Percentiles rank a stretch among this genome's conserved stretches.
Evolutionary conservation across 805 yeast genomes (phyloP).

Genomic region (Candida tallmaniae): DNA sequence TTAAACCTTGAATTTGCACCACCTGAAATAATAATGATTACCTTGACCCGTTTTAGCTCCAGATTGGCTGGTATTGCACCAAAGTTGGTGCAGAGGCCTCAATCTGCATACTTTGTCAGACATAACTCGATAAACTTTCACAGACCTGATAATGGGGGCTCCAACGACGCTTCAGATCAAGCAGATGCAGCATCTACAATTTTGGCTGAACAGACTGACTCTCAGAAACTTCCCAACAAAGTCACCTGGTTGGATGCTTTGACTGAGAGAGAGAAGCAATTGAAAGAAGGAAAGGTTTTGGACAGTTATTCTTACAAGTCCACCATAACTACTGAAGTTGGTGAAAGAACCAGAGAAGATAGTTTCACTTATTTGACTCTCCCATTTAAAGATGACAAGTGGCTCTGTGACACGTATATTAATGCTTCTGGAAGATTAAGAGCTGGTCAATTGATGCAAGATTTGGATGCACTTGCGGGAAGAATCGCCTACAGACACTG

Average conservation of each 20-base stretch:
- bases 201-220: conserved; percentile 55
- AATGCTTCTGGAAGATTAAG: conserved; percentile 88
- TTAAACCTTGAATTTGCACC: too few species aligned
- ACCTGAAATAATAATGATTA: too few species aligned
- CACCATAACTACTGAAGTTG: conserved; percentile 65
- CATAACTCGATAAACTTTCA: conserved; percentile 19
- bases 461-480: conserved; percentile 90
- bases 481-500: conserved; percentile 90
- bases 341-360: conserved; percentile 72
- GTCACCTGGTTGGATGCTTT: conserved; percentile 89
- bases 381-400: conserved; percentile 80
- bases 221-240: conserved; percentile 35
- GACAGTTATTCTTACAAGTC: conserved; percentile 69
- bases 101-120: background rate
- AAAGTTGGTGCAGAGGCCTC: too few species aligned
- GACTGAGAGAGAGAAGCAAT: conserved; percentile 63
- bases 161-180: conserved; percentile 51
- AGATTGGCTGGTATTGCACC: too few species aligned
- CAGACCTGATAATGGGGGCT: conserved; percentile 35
- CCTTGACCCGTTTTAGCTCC: too few species aligned
- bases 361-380: conserved; percentile 66
- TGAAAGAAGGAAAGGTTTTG: conserved; percentile 66
- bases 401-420: conserved; percentile 82
- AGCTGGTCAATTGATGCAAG: conserved; percentile 92
- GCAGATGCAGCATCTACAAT: conserved; percentile 77